Evolutionary conservation across 208 protist species (phyloP).

Genomic region (Wallacemonas sp.): DNA sequence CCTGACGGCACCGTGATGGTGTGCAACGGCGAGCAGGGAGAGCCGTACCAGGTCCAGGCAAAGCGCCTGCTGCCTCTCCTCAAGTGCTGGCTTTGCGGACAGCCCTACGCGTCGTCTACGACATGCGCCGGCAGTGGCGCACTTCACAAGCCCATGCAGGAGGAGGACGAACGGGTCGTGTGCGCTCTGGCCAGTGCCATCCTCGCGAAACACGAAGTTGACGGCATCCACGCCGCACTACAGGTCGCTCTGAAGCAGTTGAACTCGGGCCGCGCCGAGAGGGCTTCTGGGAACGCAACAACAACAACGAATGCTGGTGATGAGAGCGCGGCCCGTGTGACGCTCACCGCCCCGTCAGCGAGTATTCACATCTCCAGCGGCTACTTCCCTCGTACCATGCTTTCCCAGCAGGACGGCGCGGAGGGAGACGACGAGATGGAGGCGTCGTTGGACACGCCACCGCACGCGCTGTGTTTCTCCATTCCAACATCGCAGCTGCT

Average conservation of each 20-base stretch:
- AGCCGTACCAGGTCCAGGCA: constrained; percentile 29
- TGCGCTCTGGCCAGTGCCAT: constrained; percentile 31
- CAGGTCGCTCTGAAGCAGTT: background rate
- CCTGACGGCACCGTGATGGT: constrained; percentile 36
- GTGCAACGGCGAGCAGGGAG: constrained; percentile 16
- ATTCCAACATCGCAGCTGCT: constrained; percentile 1
- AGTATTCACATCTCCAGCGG: background rate
- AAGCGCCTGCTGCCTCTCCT: constrained; percentile 46
- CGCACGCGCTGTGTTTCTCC: constrained; percentile 1
- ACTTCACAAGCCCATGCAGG: constrained; percentile 28
- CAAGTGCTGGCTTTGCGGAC: constrained; percentile 46
- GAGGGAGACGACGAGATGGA: no score
- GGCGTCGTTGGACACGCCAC: no score
- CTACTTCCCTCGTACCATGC: background rate
- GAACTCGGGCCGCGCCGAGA: background rate
- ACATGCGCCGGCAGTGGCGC: constrained; percentile 24
- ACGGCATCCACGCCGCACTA: background rate
- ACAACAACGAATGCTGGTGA: background rate
- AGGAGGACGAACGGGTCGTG: constrained; percentile 38
- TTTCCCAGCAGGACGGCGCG: no score
- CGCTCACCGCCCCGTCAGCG: no score
- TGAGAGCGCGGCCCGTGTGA: no score
- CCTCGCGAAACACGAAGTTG: background rate
- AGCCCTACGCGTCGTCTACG: constrained; percentile 28
- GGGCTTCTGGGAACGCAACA: background rate